A percentile compares a stretch with the other conserved stretches of the same genome.
Conservation (phyloP, 2,329 filamentous ascomycete species). For the Biscogniauxia marginata region DNA sequence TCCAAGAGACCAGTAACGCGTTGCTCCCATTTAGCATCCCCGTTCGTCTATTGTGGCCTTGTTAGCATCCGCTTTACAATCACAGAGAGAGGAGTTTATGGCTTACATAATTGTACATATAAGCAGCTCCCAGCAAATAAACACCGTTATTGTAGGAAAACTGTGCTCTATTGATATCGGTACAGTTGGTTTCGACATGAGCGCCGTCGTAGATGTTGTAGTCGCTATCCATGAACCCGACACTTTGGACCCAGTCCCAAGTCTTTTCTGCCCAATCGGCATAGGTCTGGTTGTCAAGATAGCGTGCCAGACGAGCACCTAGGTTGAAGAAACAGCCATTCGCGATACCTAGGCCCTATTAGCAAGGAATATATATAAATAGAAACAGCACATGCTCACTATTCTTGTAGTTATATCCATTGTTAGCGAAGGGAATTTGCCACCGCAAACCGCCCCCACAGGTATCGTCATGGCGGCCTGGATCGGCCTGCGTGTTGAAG, state of each 20-base stretch:
- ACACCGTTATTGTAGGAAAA: constrained; percentile 56
- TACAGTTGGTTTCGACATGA: constrained; percentile 44
- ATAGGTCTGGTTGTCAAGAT: constrained; percentile 64
- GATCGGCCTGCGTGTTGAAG: constrained; percentile 59
- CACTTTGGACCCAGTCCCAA: constrained; percentile 53
- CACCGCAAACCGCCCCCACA: constrained; percentile 65
- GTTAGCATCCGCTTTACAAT: constrained; percentile 7
- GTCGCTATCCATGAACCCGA: constrained; percentile 46
- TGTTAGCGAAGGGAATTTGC: constrained; percentile 64
- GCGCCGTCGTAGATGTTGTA: constrained; percentile 52
- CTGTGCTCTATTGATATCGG: constrained; percentile 47
- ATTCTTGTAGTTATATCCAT: constrained; percentile 44
- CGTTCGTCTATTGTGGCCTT: constrained; percentile 32
- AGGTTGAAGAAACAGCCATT: constrained; percentile 51
- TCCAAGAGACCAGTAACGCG: constrained; percentile 49
- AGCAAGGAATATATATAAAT: constrained; percentile 2
- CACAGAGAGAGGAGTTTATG: not conserved
- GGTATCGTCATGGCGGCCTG: constrained; percentile 55
- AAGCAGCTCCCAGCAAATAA: constrained; percentile 43
- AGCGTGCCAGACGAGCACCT: constrained; percentile 58
- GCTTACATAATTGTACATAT: constrained; percentile 44
- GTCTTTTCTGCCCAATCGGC: constrained; percentile 57
- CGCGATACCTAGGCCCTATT: constrained; percentile 37
- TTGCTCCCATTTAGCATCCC: constrained; percentile 44
- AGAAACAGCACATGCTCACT: constrained; percentile 21